Evolutionary conservation across 768 basidiomycete genomes (phyloP).

Genomic region (Multifurca ochricompacta): DNA sequence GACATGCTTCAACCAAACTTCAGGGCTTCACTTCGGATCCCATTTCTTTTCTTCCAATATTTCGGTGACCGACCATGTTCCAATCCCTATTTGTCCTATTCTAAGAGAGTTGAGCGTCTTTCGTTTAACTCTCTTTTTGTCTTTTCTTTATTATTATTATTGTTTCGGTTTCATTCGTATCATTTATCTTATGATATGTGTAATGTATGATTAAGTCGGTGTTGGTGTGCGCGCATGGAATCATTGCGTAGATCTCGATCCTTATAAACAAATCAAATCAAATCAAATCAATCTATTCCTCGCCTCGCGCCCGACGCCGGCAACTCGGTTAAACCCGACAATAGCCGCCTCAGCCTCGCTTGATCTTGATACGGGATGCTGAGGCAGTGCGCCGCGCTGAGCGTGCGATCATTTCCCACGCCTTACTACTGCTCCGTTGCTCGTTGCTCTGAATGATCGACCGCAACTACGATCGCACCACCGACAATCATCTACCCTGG

Average conservation of each 20-base stretch:
- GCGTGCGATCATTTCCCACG: not conserved
- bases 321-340: not conserved
- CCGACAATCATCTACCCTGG: too few species aligned
- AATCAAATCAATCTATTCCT: not conserved
- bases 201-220: not conserved
- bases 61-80: not conserved
- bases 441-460: too few species aligned
- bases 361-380: not conserved
- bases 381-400: not conserved
- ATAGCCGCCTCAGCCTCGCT: not conserved
- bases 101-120: not conserved
- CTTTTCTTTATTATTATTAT: not conserved
- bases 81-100: not conserved
- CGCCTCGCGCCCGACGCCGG: not conserved
- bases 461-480: too few species aligned
- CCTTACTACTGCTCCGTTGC: too few species aligned
- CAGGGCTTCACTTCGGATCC: not conserved
- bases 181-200: too few species aligned
- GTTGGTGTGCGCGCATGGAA: not conserved
- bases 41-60: not conserved
- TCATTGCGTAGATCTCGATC: constrained; percentile 1
- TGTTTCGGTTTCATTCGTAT: not conserved
- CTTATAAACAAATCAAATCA: too few species aligned
- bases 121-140: not conserved
- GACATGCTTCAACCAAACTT: constrained; percentile 5